These are phyloP conservation scores for Microdochium nivale DNA, from an alignment of 2,329 filamentous ascomycete genomes.

Conservation along the genomic window DNA sequence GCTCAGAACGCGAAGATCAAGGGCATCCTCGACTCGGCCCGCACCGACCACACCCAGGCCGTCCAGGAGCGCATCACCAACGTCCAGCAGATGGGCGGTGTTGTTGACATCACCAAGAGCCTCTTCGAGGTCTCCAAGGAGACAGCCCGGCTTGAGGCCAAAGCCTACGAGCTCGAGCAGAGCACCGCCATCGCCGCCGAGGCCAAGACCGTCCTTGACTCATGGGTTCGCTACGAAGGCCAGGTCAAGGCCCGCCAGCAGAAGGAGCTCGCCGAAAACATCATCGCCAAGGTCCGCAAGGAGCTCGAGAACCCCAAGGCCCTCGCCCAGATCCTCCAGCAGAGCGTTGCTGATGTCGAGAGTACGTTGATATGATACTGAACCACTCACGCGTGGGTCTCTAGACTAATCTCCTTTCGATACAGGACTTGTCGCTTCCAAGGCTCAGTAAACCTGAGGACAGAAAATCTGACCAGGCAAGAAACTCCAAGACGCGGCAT, in stretches of 20 bases:
- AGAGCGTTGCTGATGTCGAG: conserved; percentile 94
- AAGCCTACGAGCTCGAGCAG: conserved; percentile 97
- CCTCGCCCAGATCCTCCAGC: conserved; percentile 94
- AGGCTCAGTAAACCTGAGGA: conserved; percentile 49
- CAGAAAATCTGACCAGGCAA: conserved; percentile 20
- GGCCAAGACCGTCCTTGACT: conserved; percentile 93
- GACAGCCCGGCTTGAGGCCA: conserved; percentile 89
- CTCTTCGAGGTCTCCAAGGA: conserved; percentile 99
- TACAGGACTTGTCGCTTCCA: conserved; percentile 53
- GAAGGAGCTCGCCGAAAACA: conserved; percentile 81
- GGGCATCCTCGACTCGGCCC: conserved; percentile 87
- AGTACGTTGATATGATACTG: conserved; percentile 44
- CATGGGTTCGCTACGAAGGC: conserved; percentile 96
- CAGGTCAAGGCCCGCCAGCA: conserved; percentile 99
- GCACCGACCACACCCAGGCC: conserved; percentile 88
- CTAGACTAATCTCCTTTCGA: conserved; percentile 21
- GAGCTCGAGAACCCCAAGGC: conserved; percentile 97
- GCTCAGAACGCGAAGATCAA: conserved; percentile 86
- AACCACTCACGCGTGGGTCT: not conserved
- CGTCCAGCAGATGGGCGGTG: conserved; percentile 88
- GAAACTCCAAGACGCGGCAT: conserved; percentile 2
- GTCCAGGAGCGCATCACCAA: conserved; percentile 91
- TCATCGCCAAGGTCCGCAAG: conserved; percentile 98
- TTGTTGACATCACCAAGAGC: conserved; percentile 93
- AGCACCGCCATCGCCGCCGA: conserved; percentile 84